Base-by-base conservation (phyloP, 768 basidiomycete genomes). In the Leucogyrophana mollusca region DNA sequence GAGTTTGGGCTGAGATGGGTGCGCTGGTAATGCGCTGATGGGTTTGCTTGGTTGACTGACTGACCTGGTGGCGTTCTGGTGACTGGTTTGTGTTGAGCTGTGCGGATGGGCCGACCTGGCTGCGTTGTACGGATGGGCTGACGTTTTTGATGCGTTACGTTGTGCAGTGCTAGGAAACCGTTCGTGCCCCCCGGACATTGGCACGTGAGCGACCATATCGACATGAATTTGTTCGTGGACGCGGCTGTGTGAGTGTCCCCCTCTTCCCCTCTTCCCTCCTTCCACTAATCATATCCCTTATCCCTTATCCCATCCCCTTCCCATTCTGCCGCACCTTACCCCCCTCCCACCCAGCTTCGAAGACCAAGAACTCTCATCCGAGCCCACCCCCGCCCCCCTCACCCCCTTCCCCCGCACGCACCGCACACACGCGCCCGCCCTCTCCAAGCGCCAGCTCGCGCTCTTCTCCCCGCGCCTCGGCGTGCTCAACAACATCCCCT, bases 401-500 rank as follows among this genome's bases (percentile, higher is more conserved):
- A n/a, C 20, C 40, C 5, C 30, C 13, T 37, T 32, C 33, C 10
- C 21, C 41, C 47, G 41, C 25, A 24, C 36, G 11, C 47, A 34
- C 51, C 30, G 44, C 49, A 43, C 43, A 23, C 47, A 21, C 18
- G 23, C 30, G 21, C 68, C 68, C 35, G 49, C 56, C 27, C 67
- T 79, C 40, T 75, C 80, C 11, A 87, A 85, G 55, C 85, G 90
- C 4, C 84, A 89, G 53, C 66, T 87, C 34, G 80, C 87, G 0
- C 74, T 80, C 47, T 70, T 97, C 42, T 64, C 65, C 23, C 95
- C 94, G 0, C 82, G 93, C 6, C 76, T 98, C 3, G 91, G 90
- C 2, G 77, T 97, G 21, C 79, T 98, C 43, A 90, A 97, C 71
- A 94, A 97, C 66, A 89, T 98, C 46, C 95, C 94, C 0, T 96